Percentiles rank a stretch among this genome's conserved stretches.
phyloP scores from a whole-genome alignment of 1,284 basidiomycete genomes.

The Cryptococcus sp. region DNA sequence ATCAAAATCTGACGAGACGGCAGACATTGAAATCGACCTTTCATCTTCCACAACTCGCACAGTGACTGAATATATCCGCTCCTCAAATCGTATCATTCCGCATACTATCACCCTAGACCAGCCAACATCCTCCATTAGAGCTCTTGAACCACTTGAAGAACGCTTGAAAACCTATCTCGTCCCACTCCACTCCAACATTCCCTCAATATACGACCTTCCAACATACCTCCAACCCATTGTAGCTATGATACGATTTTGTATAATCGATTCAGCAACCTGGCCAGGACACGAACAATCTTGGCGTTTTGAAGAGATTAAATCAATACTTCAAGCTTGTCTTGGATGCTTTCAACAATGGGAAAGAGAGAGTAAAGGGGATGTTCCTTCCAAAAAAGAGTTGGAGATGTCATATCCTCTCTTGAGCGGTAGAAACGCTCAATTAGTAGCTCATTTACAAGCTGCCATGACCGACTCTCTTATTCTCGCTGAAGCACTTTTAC shows the following conservation, averaged over 20 bases:
- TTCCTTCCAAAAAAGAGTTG: conserved; percentile 19
- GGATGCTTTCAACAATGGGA: conserved; percentile 29
- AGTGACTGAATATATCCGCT: conserved; percentile 66
- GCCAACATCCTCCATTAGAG: conserved; percentile 10
- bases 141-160: conserved; percentile 53
- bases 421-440: conserved; percentile 62
- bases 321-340: conserved; percentile 56
- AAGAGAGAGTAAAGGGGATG: conserved; percentile 7
- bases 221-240: conserved; percentile 29
- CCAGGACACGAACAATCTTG: conserved; percentile 52
- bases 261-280: conserved; percentile 15
- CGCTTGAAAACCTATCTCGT: conserved; percentile 59
- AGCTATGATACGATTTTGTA: conserved; percentile 43
- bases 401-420: conserved; percentile 19
- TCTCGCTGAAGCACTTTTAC: conserved; percentile 41
- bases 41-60: conserved; percentile 15
- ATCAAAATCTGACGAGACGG: too few relatives aligned
- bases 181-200: conserved; percentile 57
- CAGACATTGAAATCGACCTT: too few relatives aligned
- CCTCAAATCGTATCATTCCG: conserved; percentile 58
- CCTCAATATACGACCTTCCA: conserved; percentile 48
- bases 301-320: conserved; percentile 61
- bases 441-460: conserved; percentile 63
- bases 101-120: conserved; percentile 45
- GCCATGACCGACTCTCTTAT: conserved; percentile 48